A percentile compares a stretch with the other conserved stretches of the same genome.
phyloP scores from a whole-genome alignment of 495 filamentous ascomycete genomes.

The Cenococcum geophilum region DNA sequence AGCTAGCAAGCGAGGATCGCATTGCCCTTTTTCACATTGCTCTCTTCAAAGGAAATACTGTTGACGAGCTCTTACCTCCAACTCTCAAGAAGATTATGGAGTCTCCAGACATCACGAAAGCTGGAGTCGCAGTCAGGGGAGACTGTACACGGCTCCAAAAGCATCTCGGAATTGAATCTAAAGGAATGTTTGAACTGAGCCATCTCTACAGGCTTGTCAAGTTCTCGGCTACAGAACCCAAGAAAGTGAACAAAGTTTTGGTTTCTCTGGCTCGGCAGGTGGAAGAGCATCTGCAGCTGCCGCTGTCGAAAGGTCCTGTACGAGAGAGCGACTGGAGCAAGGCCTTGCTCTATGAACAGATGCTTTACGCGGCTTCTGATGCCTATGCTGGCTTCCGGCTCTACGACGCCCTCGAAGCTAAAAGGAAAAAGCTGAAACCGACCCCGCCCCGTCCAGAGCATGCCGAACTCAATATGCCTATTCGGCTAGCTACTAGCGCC shows the following conservation, averaged over 20 bases:
- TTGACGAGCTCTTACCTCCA: slow-evolving; percentile 33
- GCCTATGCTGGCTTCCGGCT: slow-evolving; percentile 38
- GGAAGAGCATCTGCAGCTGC: slow-evolving; percentile 34
- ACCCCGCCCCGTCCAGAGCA: slow-evolving; percentile 30
- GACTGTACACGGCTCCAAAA: slow-evolving; percentile 43
- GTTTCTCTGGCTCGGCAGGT: slow-evolving; percentile 33
- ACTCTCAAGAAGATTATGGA: slow-evolving; percentile 54
- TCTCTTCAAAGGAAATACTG: slow-evolving; percentile 27
- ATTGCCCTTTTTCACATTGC: slow-evolving; percentile 39
- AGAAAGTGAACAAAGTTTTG: slow-evolving; percentile 28
- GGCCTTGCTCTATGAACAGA: slow-evolving; percentile 30
- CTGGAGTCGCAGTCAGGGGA: slow-evolving; percentile 85
- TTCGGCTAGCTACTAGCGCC: background rate
- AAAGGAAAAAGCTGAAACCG: slow-evolving; percentile 34
- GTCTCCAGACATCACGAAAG: slow-evolving; percentile 74
- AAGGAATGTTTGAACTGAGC: slow-evolving; percentile 37
- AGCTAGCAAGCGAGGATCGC: slow-evolving; percentile 37
- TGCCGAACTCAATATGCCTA: slow-evolving; percentile 15
- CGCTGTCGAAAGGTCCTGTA: slow-evolving; percentile 36
- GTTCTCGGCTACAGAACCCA: slow-evolving; percentile 14
- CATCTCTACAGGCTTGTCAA: slow-evolving; percentile 39
- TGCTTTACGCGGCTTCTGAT: slow-evolving; percentile 37
- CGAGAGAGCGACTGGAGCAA: slow-evolving; percentile 37
- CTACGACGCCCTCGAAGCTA: slow-evolving; percentile 36
- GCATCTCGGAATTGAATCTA: slow-evolving; percentile 30